Evolutionary conservation across 306 rosid species (phyloP), one percentile per base, ranked within the genome.

Genomic region (Argentina anserina): DNA sequence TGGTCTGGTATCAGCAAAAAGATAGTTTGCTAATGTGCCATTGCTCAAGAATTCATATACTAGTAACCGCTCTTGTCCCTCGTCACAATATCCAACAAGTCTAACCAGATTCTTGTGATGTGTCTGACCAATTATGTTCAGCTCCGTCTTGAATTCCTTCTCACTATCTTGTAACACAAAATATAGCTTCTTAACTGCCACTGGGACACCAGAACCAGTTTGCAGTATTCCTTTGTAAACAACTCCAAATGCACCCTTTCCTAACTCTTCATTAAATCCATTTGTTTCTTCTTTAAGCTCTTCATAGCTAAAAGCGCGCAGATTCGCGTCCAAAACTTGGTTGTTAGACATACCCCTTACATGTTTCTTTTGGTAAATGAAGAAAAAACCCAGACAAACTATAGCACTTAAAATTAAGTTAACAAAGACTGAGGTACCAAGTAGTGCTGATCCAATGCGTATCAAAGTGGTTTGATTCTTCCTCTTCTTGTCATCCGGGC

Each of bases 71-170:
- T 79, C 45, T 1, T 31, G 40, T 3, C 76, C 78, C 33, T 67
- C 77, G 0, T 67, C 70, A 34, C 79, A 83, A 13, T 71, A 83
- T 28, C 81, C 81, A 3, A 60, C 1, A 9, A 83, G 39, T 2
- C 74, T 28, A 6, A 79, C 84, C 62, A 79, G 70, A 31, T 83
- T 83, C 74, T 76, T 79, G 62, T 83, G 84, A 73, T 79, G 81
- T 4, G 77, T 83, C 31, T 72, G 50, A 14, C 79, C 83, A 71
- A 79, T 83, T 21, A 72, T 56, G 4, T 47, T 29, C 49, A 76
- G 64, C 55, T 83, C 84, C 6, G 65, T 58, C 13, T 42, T 72
- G 65, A 79, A 83, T 29, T 79, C 84, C 47, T 36, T 79, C 53
- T 83, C 84, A 4, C 13, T 33, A 0, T 78, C 75, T 37, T 29